Evolutionary conservation across 2,329 filamentous ascomycete species (phyloP).

Genomic region (Aspergillus intermedius): DNA sequence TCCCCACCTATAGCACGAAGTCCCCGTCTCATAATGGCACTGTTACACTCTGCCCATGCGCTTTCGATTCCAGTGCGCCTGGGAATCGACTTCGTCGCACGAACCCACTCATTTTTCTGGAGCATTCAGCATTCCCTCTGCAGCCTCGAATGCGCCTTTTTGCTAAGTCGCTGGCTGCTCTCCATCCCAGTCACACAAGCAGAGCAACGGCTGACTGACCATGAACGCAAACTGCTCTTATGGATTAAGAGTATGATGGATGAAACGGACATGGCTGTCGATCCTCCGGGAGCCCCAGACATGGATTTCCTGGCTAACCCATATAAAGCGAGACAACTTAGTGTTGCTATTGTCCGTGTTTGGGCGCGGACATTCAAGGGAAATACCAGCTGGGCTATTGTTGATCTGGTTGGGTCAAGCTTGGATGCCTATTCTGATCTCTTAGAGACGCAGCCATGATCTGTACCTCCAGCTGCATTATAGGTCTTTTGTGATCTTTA

Average conservation of each 20-base stretch:
- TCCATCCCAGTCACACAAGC: conserved; percentile 38
- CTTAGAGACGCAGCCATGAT: conserved; percentile 25
- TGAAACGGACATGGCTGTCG: conserved; percentile 43
- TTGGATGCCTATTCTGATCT: conserved; percentile 43
- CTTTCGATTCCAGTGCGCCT: conserved; percentile 50
- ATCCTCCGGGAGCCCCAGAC: conserved; percentile 32
- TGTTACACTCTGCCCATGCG: conserved; percentile 49
- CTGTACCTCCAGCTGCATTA: not conserved
- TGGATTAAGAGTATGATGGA: conserved; percentile 47
- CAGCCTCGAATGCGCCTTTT: conserved; percentile 48
- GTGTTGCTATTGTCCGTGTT: conserved; percentile 43
- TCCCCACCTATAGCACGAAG: conserved; percentile 39
- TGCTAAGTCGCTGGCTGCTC: conserved; percentile 42
- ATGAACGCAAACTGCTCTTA: conserved; percentile 41
- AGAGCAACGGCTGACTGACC: conserved; percentile 40
- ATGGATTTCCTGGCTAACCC: conserved; percentile 38
- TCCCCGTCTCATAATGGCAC: conserved; percentile 43
- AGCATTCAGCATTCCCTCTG: conserved; percentile 50
- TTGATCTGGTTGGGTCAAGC: conserved; percentile 41
- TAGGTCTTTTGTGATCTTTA: conserved; percentile 3
- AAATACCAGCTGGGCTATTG: conserved; percentile 45
- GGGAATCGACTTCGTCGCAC: conserved; percentile 48
- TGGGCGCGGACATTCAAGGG: conserved; percentile 43
- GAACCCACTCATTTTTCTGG: conserved; percentile 51
- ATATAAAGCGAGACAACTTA: conserved; percentile 40